Evolutionary conservation across 139 green algal species (phyloP).

Genomic region (Mesotaenium endlicherianum): DNA sequence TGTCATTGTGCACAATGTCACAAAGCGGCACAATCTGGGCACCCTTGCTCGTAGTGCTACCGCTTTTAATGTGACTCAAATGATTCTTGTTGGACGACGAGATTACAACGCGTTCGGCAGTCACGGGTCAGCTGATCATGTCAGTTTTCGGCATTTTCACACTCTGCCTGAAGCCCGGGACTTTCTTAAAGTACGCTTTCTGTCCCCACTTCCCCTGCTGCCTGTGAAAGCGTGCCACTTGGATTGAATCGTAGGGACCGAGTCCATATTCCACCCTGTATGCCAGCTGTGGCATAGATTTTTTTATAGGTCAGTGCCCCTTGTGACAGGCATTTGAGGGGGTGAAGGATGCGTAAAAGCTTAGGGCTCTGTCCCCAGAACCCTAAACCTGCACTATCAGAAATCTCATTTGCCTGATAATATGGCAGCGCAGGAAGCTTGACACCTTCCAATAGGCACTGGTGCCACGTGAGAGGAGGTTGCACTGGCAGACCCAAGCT

Average conservation of each 20-base stretch:
- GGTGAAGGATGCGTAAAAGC: background rate
- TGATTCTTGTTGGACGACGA: slow-evolving; percentile 78
- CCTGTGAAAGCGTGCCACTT: background rate
- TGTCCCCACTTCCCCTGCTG: too few species aligned
- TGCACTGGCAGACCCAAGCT: background rate
- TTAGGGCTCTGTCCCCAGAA: too few species aligned
- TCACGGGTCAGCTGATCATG: slow-evolving; percentile 72
- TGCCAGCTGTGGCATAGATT: background rate
- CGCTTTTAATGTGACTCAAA: slow-evolving; percentile 68
- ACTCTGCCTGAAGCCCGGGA: slow-evolving; percentile 69
- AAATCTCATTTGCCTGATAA: background rate
- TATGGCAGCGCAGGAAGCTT: background rate
- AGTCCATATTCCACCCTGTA: background rate
- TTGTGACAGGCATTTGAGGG: background rate
- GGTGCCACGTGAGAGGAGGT: background rate
- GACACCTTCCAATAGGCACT: background rate
- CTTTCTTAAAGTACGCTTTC: slow-evolving; percentile 50
- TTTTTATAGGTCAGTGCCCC: background rate
- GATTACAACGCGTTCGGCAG: slow-evolving; percentile 87
- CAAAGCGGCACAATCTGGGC: slow-evolving; percentile 58
- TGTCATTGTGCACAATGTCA: slow-evolving; percentile 74
- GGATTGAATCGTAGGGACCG: background rate
- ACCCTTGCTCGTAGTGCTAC: slow-evolving; percentile 69
- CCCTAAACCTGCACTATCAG: too few species aligned
- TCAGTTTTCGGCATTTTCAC: slow-evolving; percentile 68